phyloP scores from a whole-genome alignment of 495 filamentous ascomycete genomes.

The Xylaria nigripes region DNA sequence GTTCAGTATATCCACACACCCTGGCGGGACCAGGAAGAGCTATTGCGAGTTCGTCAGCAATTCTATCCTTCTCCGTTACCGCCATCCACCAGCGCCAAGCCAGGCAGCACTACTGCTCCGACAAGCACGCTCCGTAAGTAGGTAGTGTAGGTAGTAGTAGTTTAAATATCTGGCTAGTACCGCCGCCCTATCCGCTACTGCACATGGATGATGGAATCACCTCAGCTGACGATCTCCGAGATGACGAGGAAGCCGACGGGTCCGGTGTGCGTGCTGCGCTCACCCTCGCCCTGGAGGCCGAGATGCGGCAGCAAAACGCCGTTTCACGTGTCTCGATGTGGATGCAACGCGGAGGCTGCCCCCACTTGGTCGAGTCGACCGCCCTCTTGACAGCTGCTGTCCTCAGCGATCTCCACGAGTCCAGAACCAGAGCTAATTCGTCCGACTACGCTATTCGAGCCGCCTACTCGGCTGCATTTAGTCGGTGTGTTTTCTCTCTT shows the following conservation, averaged over 20 bases:
- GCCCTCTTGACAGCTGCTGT: slow-evolving; percentile 67
- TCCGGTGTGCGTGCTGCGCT: background rate
- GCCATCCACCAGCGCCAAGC: slow-evolving; percentile 4
- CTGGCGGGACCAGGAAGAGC: slow-evolving; percentile 60
- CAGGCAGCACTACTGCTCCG: background rate
- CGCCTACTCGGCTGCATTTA: slow-evolving; percentile 42
- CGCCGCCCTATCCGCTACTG: background rate
- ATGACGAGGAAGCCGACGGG: slow-evolving; percentile 2
- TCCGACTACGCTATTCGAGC: slow-evolving; percentile 36
- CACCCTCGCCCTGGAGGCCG: slow-evolving; percentile 2
- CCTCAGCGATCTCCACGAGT: slow-evolving; percentile 52
- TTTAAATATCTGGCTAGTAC: background rate
- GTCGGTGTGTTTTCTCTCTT: slow-evolving; percentile 32
- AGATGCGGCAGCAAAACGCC: slow-evolving; percentile 20
- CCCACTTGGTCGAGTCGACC: slow-evolving; percentile 75
- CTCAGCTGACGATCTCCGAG: slow-evolving; percentile 5
- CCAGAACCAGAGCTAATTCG: slow-evolving; percentile 28
- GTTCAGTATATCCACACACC: slow-evolving; percentile 71
- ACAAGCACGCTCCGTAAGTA: background rate
- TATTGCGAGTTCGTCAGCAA: slow-evolving; percentile 56
- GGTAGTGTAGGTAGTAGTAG: background rate
- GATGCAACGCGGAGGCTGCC: slow-evolving; percentile 63
- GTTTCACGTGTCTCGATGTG: slow-evolving; percentile 46
- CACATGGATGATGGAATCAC: background rate
- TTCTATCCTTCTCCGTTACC: slow-evolving; percentile 47